Evolutionary conservation across 2,329 filamentous ascomycete genomes (phyloP), one percentile per base, ranked within the genome.

Genomic region (Dactylellina leptospora): DNA sequence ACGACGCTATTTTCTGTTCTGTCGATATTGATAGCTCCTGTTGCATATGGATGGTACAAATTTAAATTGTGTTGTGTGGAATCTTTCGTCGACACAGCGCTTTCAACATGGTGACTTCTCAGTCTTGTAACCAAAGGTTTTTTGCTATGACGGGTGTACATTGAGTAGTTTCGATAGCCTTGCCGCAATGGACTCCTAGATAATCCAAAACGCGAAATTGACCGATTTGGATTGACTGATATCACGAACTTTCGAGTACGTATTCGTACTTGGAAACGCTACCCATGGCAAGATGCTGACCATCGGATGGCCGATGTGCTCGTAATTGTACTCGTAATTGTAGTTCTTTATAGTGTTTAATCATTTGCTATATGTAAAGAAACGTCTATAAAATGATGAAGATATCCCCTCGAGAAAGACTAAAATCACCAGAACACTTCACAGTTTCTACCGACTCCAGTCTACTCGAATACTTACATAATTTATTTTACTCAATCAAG

Each of bases 351-450:
- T n/a, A n/a, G n/a, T n/a, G n/a, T n/a, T n/a, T 40, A 11, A 36
- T 40, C 36, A 48, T 27, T n/a, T 27, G 23, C 23, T 3, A 4
- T 2, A 11, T 1, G 11, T 18, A n/a, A n/a, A n/a, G n/a, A 42
- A 25, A 55, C 8, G 23, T 56, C 42, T 58, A 66, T 66, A 66
- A 66, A 64, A 58, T 8, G 42, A 10, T 5, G 23, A n/a, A 11
- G 51, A 51, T 11, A 13, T 33, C 51, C 13, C 61, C 25, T 50
- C 23, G 18, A 51, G 28, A 58, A 44, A 20, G 3, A 10, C 51
- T 58, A 18, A 45, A 58, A 66, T 66, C 51, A 50, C 16, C 61
- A 51, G 44, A 30, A 11, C 61, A 58, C 50, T n/a, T 56, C 28
- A 56, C 42, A 48, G 33, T n/a, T n/a, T n/a, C n/a, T n/a, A n/a